phyloP scores from a whole-genome alignment of 345 rosid genomes.

The Eucalyptus pumila region DNA sequence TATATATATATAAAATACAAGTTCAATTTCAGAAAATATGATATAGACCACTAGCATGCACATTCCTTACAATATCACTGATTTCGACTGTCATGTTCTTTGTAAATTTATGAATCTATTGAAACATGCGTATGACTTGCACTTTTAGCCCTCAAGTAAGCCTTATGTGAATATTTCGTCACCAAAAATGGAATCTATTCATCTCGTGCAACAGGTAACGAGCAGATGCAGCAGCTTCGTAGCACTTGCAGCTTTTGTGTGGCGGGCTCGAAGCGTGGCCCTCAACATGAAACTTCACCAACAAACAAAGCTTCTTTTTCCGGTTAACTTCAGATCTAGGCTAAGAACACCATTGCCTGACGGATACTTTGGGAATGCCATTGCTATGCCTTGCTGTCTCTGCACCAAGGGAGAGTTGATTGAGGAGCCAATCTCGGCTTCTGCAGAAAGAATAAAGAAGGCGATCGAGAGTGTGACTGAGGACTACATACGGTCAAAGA shows the following conservation, averaged over 20 bases:
- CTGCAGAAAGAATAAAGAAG: neutral
- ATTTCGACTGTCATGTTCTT: too few relatives aligned
- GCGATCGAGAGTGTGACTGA: neutral
- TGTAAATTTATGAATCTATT: too few relatives aligned
- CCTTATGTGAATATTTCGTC: too few relatives aligned
- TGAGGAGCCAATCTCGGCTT: neutral
- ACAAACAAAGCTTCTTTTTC: neutral
- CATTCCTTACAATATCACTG: too few relatives aligned
- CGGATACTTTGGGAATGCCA: neutral
- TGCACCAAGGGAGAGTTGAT: neutral
- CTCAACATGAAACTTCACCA: neutral
- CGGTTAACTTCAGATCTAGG: neutral
- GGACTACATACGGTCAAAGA: neutral
- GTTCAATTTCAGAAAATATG: too few relatives aligned
- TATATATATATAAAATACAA: too few relatives aligned
- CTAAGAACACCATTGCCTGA: neutral
- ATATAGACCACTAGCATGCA: too few relatives aligned
- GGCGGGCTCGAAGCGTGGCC: neutral
- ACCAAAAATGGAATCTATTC: too few relatives aligned
- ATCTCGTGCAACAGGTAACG: too few relatives aligned
- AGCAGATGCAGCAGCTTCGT: neutral
- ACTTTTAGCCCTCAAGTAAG: too few relatives aligned
- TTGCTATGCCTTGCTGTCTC: neutral
- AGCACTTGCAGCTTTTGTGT: neutral
- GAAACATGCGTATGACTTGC: too few relatives aligned